These are phyloP conservation scores for Aspergillus niger DNA, from an alignment of 2,329 filamentous ascomycete genomes.

Conservation along the genomic window DNA sequence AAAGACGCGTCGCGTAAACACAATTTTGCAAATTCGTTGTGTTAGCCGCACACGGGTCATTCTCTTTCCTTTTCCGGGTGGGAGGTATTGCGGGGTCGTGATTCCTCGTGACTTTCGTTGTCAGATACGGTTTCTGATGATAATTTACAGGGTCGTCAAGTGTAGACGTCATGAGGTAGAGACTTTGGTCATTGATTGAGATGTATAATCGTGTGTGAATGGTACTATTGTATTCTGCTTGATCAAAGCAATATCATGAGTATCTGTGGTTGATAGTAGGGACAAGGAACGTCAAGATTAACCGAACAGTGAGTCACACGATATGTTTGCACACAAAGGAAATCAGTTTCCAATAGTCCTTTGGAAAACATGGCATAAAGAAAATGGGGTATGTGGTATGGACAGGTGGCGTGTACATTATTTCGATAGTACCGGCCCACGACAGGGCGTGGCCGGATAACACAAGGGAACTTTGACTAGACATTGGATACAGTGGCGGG, in stretches of 20 bases:
- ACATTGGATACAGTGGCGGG: constrained; percentile 21
- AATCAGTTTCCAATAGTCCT: constrained; percentile 7
- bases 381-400: constrained; percentile 17
- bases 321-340: constrained; percentile 15
- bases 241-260: no score
- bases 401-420: constrained; percentile 14
- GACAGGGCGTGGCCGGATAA: neutral
- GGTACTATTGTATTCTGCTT: no score
- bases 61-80: neutral
- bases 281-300: neutral
- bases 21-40: neutral
- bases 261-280: neutral
- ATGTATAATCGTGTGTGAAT: no score
- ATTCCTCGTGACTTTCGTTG: no score
- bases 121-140: no score
- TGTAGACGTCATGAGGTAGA: neutral
- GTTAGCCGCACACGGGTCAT: neutral
- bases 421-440: neutral
- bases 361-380: constrained; percentile 10
- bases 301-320: constrained; percentile 1
- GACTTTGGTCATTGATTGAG: neutral
- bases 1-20: constrained; percentile 13
- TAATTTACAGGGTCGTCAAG: neutral
- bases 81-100: no score
- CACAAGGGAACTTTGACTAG: constrained; percentile 9